Percentiles rank a stretch among this genome's conserved stretches.
These are phyloP conservation scores for Mucor indicus DNA, from an alignment of 371 early-diverging fungal species.

Conservation along the genomic window DNA sequence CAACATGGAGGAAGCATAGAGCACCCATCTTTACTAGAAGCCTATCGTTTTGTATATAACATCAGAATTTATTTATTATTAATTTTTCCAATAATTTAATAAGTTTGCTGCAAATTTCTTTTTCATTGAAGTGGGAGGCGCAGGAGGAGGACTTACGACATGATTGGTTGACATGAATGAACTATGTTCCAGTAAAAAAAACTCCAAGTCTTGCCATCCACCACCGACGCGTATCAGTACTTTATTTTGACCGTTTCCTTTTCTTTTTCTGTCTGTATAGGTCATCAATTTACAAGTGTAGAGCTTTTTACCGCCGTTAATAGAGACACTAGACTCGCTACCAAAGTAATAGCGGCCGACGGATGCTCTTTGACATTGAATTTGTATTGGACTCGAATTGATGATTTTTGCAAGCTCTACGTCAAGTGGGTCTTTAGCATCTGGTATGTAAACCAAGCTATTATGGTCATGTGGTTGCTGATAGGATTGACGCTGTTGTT, in stretches of 20 bases:
- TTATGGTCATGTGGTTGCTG: no score
- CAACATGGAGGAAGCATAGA: no score
- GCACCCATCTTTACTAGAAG: no score
- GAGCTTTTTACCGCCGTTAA: constrained; percentile 44
- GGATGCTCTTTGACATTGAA: constrained; percentile 45
- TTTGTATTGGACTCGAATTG: constrained; percentile 49
- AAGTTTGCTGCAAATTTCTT: no score
- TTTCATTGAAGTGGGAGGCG: no score
- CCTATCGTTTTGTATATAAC: no score
- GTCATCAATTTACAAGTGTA: constrained; percentile 51
- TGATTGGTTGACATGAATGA: constrained; percentile 34
- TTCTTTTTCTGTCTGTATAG: constrained; percentile 29
- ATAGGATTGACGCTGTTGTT: no score
- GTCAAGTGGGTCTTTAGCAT: constrained; percentile 52
- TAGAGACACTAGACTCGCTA: constrained; percentile 41
- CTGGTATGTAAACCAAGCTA: constrained; percentile 18
- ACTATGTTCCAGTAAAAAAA: constrained; percentile 44
- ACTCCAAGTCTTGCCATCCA: constrained; percentile 66
- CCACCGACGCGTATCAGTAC: constrained; percentile 67
- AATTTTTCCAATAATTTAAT: no score
- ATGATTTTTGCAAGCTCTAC: constrained; percentile 57
- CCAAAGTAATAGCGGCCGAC: constrained; percentile 60
- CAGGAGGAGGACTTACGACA: no score
- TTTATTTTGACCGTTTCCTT: constrained; percentile 47
- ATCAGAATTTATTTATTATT: no score